Evolutionary conservation across 2,329 filamentous ascomycete species (phyloP).

Genomic region (Cercospora nicotianae): DNA sequence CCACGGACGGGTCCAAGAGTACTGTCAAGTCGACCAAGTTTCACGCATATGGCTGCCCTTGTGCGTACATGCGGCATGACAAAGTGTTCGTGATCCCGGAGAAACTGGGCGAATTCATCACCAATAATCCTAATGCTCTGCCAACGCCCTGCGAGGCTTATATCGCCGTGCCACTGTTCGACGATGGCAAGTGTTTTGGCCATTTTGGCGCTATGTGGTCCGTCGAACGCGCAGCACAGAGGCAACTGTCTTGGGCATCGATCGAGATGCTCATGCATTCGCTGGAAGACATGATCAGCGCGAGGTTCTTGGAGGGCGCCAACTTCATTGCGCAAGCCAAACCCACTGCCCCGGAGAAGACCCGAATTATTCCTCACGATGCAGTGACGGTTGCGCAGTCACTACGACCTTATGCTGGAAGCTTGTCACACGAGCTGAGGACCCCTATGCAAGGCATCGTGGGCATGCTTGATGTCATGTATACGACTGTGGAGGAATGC

Average conservation of each 20-base stretch:
- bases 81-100: conserved; percentile 69
- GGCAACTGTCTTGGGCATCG: conserved; percentile 63
- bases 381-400: conserved; percentile 62
- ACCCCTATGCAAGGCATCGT: conserved; percentile 76
- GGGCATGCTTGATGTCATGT: conserved; percentile 75
- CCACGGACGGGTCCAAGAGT: conserved; percentile 57
- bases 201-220: conserved; percentile 75
- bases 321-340: conserved; percentile 41
- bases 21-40: conserved; percentile 63
- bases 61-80: conserved; percentile 69
- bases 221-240: conserved; percentile 57
- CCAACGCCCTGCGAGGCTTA: conserved; percentile 66
- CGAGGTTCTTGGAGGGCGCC: conserved; percentile 57
- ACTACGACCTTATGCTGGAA: conserved; percentile 70
- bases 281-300: conserved; percentile 65
- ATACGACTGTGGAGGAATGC: conserved; percentile 68
- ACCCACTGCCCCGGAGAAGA: conserved; percentile 34
- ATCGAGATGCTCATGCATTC: conserved; percentile 68
- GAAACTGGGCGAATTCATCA: conserved; percentile 58
- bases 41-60: conserved; percentile 64
- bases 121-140: conserved; percentile 61
- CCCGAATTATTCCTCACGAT: conserved; percentile 55
- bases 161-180: conserved; percentile 65
- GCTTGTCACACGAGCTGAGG: conserved; percentile 68
- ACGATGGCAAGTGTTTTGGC: conserved; percentile 64